A percentile compares a stretch with the other conserved stretches of the same genome.
These are phyloP conservation scores for Hymenoscyphus scutula DNA, from an alignment of 2,329 filamentous ascomycete species.

Conservation along the genomic window DNA sequence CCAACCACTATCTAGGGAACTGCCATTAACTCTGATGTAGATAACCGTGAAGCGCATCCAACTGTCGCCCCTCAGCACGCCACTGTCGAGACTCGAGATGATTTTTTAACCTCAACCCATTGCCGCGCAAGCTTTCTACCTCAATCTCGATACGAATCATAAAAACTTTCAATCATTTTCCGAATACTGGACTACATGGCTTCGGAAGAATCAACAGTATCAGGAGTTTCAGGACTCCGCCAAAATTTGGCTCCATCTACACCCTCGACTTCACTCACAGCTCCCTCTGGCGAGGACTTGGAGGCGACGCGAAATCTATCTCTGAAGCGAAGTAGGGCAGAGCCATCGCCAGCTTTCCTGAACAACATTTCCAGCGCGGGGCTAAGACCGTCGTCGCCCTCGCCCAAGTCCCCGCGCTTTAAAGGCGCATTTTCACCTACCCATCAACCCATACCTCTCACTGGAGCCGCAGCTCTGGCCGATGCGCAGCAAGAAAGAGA, in stretches of 20 bases:
- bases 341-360: constrained; percentile 27
- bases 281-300: constrained; percentile 19
- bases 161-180: neutral
- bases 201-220: constrained; percentile 30
- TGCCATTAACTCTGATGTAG: constrained; percentile 17
- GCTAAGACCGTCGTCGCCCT: constrained; percentile 29
- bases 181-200: constrained; percentile 30
- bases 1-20: neutral
- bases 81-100: constrained; percentile 28
- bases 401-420: constrained; percentile 35
- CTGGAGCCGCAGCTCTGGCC: constrained; percentile 53
- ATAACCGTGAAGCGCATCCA: constrained; percentile 23
- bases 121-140: neutral
- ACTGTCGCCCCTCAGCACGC: constrained; percentile 15
- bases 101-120: constrained; percentile 17
- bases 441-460: constrained; percentile 44
- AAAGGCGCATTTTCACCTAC: constrained; percentile 35
- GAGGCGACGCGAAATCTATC: constrained; percentile 31
- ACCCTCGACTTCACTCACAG: constrained; percentile 16
- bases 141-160: neutral
- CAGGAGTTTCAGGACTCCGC: constrained; percentile 27
- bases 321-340: constrained; percentile 33
- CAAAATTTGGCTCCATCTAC: constrained; percentile 26
- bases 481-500: constrained; percentile 52
- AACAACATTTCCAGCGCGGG: constrained; percentile 32